Base-by-base conservation (phyloP, 2,329 filamentous ascomycete genomes). In the Aspergillus viridinutans region DNA sequence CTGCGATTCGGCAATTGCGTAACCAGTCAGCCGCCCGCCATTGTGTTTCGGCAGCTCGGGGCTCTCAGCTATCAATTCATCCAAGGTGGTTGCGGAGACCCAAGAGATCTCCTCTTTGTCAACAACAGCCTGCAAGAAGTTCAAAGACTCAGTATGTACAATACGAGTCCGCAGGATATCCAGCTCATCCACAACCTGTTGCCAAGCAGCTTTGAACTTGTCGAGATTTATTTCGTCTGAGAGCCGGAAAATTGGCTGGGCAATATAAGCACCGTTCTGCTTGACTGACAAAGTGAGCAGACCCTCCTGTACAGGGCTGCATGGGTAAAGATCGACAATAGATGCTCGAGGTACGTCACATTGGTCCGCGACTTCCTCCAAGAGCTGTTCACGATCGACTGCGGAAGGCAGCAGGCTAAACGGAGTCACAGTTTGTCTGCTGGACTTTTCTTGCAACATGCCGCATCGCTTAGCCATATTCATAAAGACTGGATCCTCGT, bases 81-180 rank as follows among this genome's bases (percentile, higher is more conserved):
- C 59, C 35, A 76, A 61, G 14, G 67, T 65, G 8, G 63, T 56
- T 14, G 61, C 66, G 23, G 64, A 57, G 8, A 65, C 61, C 76
- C 76, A 79, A 10, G 61, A 55, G 29, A 77, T 74, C 0, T 63
- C 56, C 4, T 67, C 58, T 8, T 72, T 60, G 7, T 72, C 70
- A 5, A 78, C 52, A 6, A 79, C 73, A 8, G 73, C 75, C 58
- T 80, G 77, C 4, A 74, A 54, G 40, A 78, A 72, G 20, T 72
- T 68, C 52, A 67, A 66, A 4, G 67, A 61, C 3, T 70, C 70
- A 1, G 72, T 74, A 53, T 77, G 71, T 4, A 78, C 69, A 51
- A 79, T 73, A 8, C 80, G 74, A 25, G 80, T 83, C 10, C 81
- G 74, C 10, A 83, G 69, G 20, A 82, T 80, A 29, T 79, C 76